Base-by-base conservation (phyloP, 2,329 filamentous ascomycete genomes). In the Epichloe elymi region DNA sequence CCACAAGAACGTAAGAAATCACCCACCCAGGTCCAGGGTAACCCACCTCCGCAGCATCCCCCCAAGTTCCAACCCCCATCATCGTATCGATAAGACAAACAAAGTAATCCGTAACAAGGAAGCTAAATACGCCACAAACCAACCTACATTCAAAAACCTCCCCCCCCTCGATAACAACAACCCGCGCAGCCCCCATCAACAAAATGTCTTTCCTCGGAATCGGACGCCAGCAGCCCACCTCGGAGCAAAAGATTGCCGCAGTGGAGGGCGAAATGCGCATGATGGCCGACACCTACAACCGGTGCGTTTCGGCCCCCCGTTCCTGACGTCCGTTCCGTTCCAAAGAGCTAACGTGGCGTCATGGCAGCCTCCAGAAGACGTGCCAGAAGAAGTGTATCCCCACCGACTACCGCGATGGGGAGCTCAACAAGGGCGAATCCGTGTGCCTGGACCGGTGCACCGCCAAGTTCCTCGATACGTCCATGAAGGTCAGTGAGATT, bases 361-460 rank as follows among this genome's bases (percentile, higher is more conserved):
- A 3, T 30, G 26, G 3, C 59, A 94, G 89, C 57, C 80, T 97
- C 57, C 84, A 88, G 63, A 83, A 88, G 70, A 86, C 88, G 56
- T 98, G 93, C 80, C 82, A 86, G 59, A 82, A 85, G 67, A 98
- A 98, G 76, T 98, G 93, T 73, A 80, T 98, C 60, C 91, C 91
- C 56, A 77, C 74, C 64, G 83, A 91, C 63, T 98, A 97, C 81
- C 88, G 89, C 68, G 93, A 98, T 75, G 82, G 80, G 68, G 91
- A 98, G 62, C 83, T 98, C 64, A 95, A 96, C 81, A 98, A 98
- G 76, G 94, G 90, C 77, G 93, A 98, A 73, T 89, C 86, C 60
- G 93, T 98, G 61, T 98, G 94, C 75, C 83, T 98, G 61, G 93
- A 98, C 74, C 88, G 93, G 64, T 98, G 94, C 73, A 87, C 94